Percentiles rank a stretch among this genome's conserved stretches.
Conservation (phyloP, 805 yeast genomes). For the Candida methanosorbosa region DNA sequence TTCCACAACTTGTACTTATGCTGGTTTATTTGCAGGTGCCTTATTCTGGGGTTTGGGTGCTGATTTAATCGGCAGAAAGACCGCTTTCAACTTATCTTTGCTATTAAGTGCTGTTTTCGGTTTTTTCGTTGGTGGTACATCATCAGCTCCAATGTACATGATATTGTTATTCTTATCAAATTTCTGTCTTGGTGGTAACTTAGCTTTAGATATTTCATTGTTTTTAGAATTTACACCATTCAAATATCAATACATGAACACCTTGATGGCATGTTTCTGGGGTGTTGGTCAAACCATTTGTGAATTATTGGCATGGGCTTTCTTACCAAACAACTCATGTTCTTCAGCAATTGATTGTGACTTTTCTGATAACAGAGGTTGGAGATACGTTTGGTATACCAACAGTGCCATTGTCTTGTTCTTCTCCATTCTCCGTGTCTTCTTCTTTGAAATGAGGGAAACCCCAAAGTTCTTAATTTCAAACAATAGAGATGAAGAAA, state of each 20-base stretch:
- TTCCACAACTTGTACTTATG: slow-evolving; percentile 37
- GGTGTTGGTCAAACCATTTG: slow-evolving; percentile 53
- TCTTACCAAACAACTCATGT: slow-evolving; percentile 42
- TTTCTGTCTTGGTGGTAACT: slow-evolving; percentile 48
- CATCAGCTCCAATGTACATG: slow-evolving; percentile 39
- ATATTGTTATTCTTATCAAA: slow-evolving; percentile 35
- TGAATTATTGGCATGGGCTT: slow-evolving; percentile 45
- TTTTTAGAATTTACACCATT: slow-evolving; percentile 45
- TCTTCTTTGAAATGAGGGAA: slow-evolving; percentile 37
- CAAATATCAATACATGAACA: slow-evolving; percentile 40
- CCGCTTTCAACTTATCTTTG: slow-evolving; percentile 42
- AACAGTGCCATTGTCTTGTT: slow-evolving; percentile 44
- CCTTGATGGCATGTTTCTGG: slow-evolving; percentile 53
- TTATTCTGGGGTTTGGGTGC: slow-evolving; percentile 49
- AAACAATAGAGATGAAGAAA: slow-evolving; percentile 41
- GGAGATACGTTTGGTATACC: slow-evolving; percentile 51
- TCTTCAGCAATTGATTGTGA: slow-evolving; percentile 33
- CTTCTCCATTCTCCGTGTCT: slow-evolving; percentile 38
- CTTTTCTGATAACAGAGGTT: slow-evolving; percentile 42
- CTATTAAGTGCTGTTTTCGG: slow-evolving; percentile 39
- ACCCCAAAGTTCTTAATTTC: slow-evolving; percentile 49
- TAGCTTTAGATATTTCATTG: slow-evolving; percentile 45
- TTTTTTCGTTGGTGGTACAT: slow-evolving; percentile 46
- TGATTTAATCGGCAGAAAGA: slow-evolving; percentile 44
- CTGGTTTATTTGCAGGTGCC: slow-evolving; percentile 47